These are phyloP conservation scores for Hysterangium stoloniferum DNA, from an alignment of 768 basidiomycete genomes.

Conservation along the genomic window DNA sequence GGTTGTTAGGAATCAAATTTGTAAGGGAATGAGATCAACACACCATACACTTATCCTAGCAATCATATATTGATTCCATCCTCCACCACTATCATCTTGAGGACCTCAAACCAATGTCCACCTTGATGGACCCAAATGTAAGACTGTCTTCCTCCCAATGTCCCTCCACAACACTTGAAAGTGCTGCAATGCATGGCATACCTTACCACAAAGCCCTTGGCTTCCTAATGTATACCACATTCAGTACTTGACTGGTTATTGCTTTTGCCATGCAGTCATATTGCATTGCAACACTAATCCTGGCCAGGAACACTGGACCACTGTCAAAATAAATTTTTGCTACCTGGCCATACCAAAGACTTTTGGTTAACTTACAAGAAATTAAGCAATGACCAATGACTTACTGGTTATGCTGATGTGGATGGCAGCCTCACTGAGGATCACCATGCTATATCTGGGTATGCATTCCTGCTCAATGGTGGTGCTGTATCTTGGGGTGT, in stretches of 20 bases:
- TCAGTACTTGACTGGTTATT: slow-evolving; percentile 21
- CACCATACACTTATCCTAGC: background rate
- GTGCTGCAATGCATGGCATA: no score
- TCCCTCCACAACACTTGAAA: no score
- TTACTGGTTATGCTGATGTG: no score
- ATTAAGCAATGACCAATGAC: no score
- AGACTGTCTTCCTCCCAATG: no score
- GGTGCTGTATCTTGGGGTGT: no score
- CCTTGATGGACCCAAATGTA: no score
- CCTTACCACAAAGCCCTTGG: slow-evolving; percentile 12
- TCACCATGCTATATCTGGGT: no score
- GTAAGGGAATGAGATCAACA: background rate
- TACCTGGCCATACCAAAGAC: slow-evolving; percentile 5
- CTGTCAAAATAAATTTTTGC: slow-evolving; percentile 8
- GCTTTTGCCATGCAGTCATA: slow-evolving; percentile 13
- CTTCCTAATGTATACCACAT: slow-evolving; percentile 16
- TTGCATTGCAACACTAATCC: slow-evolving; percentile 13
- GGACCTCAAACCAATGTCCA: no score
- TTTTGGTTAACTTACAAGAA: no score
- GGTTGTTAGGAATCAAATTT: slow-evolving; percentile 1
- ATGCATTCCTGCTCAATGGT: no score
- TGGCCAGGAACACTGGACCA: slow-evolving; percentile 12
- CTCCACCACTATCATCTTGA: slow-evolving; percentile 14
- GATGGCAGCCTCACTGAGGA: no score
- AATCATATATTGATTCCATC: slow-evolving; percentile 2